Conservation (phyloP, 306 rosid species). For the Alnus rubra region DNA sequence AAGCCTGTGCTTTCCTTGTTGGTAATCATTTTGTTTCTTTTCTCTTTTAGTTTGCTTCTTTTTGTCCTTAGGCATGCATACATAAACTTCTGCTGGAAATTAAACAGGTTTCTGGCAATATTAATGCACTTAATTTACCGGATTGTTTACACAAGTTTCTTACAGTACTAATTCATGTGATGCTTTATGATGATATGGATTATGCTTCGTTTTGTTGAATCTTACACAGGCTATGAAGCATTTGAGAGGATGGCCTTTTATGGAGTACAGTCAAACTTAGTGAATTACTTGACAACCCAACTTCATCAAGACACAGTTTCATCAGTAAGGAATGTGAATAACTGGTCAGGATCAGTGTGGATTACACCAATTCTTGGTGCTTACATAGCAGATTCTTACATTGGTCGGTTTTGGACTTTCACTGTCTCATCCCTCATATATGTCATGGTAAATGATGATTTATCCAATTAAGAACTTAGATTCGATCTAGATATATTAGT, state of each 20-base stretch:
- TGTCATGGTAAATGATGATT: constrained; percentile 57
- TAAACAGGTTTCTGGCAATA: not conserved
- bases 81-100: not conserved
- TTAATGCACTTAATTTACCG: not conserved
- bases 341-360: constrained; percentile 98
- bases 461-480: not conserved
- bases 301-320: constrained; percentile 92
- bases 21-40: constrained; percentile 41
- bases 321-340: constrained; percentile 92
- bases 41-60: not conserved
- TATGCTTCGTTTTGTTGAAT: not conserved
- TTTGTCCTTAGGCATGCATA: not conserved
- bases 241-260: constrained; percentile 99
- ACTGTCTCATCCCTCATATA: constrained; percentile 80
- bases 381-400: constrained; percentile 81
- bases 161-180: not conserved
- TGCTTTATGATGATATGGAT: not conserved
- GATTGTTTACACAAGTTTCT: not conserved
- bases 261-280: constrained; percentile 89
- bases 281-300: constrained; percentile 78
- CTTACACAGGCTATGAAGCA: constrained; percentile 80
- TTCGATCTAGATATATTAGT: no score
- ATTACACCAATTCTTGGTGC: constrained; percentile 95
- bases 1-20: constrained; percentile 93
- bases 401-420: constrained; percentile 99